Conservation (phyloP, 345 rosid species). For the Reutealis trisperma region DNA sequence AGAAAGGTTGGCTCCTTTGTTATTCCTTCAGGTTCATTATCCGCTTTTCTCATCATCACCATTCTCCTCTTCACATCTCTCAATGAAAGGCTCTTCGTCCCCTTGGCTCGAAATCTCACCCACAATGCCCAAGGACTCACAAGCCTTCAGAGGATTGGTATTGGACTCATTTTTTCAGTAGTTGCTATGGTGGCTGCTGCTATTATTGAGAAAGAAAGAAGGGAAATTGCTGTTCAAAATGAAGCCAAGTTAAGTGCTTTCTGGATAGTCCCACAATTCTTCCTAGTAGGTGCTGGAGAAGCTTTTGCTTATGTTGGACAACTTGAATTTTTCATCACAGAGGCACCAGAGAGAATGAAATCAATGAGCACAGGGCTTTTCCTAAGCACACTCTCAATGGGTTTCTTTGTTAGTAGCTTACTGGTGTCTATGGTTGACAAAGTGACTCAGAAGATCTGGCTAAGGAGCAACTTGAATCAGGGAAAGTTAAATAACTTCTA, state of each 20-base stretch:
- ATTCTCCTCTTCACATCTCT: constrained; percentile 85
- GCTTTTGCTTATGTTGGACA: constrained; percentile 92
- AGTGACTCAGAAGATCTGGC: constrained; percentile 62
- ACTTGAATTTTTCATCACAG: constrained; percentile 89
- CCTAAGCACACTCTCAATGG: constrained; percentile 80
- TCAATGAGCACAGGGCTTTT: constrained; percentile 96
- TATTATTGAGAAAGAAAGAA: constrained; percentile 55
- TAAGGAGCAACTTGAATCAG: constrained; percentile 60
- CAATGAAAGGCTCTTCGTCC: constrained; percentile 72
- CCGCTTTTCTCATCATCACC: constrained; percentile 62
- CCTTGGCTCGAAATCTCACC: constrained; percentile 58
- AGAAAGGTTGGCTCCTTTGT: constrained; percentile 52
- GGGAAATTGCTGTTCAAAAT: constrained; percentile 34
- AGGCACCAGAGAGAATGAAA: constrained; percentile 90
- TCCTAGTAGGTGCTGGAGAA: constrained; percentile 90
- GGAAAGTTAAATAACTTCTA: constrained; percentile 71
- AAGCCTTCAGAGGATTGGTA: constrained; percentile 86
- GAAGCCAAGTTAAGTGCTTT: constrained; percentile 54
- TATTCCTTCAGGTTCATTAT: constrained; percentile 68
- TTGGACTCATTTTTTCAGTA: constrained; percentile 66
- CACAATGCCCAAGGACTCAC: constrained; percentile 64
- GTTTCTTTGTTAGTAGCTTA: constrained; percentile 81
- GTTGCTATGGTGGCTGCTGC: constrained; percentile 75
- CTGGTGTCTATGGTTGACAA: constrained; percentile 68
- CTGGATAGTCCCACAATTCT: constrained; percentile 79